These are phyloP conservation scores for Kurtzmaniella quercitrusa DNA, from an alignment of 1,139 yeast species.

Conservation along the genomic window DNA sequence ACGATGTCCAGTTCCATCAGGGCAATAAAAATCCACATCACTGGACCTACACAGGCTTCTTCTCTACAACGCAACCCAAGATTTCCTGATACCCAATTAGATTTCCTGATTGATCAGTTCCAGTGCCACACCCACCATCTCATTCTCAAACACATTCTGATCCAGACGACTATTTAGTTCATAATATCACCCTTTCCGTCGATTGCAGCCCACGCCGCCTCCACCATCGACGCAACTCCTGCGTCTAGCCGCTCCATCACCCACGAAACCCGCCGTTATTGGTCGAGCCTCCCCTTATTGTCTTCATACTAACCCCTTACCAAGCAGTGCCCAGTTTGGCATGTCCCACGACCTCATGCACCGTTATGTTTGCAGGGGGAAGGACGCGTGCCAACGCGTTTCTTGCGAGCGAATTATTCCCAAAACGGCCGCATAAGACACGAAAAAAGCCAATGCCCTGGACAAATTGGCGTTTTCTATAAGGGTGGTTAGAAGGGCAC, in stretches of 20 bases:
- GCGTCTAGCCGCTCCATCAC: not conserved
- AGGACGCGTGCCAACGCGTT: not conserved
- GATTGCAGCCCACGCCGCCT: not conserved
- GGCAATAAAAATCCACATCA: no score
- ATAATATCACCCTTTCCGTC: not conserved
- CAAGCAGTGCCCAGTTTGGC: not conserved
- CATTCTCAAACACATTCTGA: not conserved
- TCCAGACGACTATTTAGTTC: no score
- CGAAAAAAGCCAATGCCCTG: not conserved
- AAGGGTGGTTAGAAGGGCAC: not conserved
- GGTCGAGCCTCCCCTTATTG: no score
- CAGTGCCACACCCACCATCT: no score
- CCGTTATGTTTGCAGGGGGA: not conserved
- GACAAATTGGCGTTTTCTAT: not conserved
- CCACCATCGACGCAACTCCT: not conserved
- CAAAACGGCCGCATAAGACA: not conserved
- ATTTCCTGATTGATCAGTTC: no score
- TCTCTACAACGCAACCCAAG: no score
- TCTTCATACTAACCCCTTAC: not conserved
- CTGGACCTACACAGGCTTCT: no score
- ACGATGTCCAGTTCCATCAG: no score
- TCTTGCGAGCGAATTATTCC: not conserved
- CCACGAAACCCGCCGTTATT: not conserved
- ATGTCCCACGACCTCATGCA: not conserved
- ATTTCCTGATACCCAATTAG: no score